These are phyloP conservation scores for Entoloma clypeatum DNA, from an alignment of 1,284 basidiomycete genomes.

Conservation along the genomic window DNA sequence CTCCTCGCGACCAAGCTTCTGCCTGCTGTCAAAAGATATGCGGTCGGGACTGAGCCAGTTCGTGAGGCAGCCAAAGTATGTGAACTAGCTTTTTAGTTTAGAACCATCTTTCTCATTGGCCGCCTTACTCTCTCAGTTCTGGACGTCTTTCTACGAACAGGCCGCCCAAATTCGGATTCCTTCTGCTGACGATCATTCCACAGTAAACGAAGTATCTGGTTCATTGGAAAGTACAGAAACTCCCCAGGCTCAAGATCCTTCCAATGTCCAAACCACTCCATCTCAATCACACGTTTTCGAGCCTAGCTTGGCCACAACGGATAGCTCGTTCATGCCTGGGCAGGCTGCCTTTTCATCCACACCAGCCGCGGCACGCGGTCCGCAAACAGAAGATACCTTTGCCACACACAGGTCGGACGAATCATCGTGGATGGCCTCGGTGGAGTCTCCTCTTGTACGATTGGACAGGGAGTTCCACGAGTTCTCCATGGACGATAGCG, in stretches of 20 bases:
- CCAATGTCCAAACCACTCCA: slow-evolving; percentile 13
- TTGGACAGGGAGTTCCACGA: slow-evolving; percentile 67
- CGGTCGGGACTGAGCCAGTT: slow-evolving; percentile 82
- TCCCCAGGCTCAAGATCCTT: slow-evolving; percentile 18
- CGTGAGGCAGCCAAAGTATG: slow-evolving; percentile 81
- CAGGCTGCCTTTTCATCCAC: slow-evolving; percentile 71
- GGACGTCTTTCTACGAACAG: slow-evolving; percentile 93
- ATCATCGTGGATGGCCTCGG: slow-evolving; percentile 62
- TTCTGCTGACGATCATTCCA: slow-evolving; percentile 61
- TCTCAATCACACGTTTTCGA: slow-evolving; percentile 30
- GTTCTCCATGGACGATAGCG: slow-evolving; percentile 44
- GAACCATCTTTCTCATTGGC: neutral
- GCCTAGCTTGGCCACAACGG: slow-evolving; percentile 47
- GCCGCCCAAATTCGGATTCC: slow-evolving; percentile 85
- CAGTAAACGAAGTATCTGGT: slow-evolving; percentile 46
- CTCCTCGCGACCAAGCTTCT: slow-evolving; percentile 79
- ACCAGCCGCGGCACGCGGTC: slow-evolving; percentile 51
- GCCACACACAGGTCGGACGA: slow-evolving; percentile 39
- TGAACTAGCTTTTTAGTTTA: slow-evolving; percentile 4
- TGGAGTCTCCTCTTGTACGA: slow-evolving; percentile 74
- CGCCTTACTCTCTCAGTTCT: slow-evolving; percentile 76
- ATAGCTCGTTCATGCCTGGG: slow-evolving; percentile 65
- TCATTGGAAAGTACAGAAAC: slow-evolving; percentile 29
- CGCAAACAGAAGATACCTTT: slow-evolving; percentile 36
- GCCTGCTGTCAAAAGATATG: slow-evolving; percentile 86